Conservation (phyloP, 495 filamentous ascomycete species). For the Stereocaulon alpinum region DNA sequence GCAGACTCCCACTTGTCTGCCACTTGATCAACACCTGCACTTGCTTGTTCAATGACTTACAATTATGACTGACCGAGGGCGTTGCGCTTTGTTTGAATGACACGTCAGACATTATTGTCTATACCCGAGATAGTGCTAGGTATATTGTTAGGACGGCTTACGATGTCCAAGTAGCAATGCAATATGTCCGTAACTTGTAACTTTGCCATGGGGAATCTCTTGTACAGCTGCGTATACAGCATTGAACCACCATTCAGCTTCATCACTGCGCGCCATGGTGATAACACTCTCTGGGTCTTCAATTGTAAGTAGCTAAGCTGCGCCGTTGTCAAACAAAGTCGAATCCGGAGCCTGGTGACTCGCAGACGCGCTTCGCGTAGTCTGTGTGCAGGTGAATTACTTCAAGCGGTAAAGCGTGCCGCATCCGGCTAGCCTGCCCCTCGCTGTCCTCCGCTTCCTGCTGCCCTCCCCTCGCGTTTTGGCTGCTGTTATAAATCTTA, state of each 20-base stretch:
- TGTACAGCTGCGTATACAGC: constrained; percentile 73
- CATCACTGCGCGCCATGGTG: constrained; percentile 64
- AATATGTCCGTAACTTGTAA: constrained; percentile 87
- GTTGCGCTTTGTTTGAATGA: constrained; percentile 25
- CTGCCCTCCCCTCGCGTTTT: constrained; percentile 1
- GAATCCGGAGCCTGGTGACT: too few species aligned
- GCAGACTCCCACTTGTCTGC: constrained; percentile 74
- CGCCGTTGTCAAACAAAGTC: too few species aligned
- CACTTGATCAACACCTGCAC: constrained; percentile 5
- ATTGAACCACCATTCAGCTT: constrained; percentile 73
- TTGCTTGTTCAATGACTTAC: neutral
- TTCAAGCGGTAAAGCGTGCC: neutral
- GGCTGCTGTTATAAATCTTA: constrained; percentile 4
- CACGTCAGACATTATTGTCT: neutral
- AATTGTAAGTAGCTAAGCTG: neutral
- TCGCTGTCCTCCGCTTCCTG: constrained; percentile 15
- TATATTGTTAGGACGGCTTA: constrained; percentile 34
- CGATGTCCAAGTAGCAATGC: constrained; percentile 68
- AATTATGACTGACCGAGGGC: constrained; percentile 27
- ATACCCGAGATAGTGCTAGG: neutral
- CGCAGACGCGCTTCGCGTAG: neutral
- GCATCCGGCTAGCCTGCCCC: neutral
- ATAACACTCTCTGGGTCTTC: neutral
- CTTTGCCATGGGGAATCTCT: constrained; percentile 70
- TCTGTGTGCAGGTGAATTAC: constrained; percentile 3